Evolutionary conservation across 129 eudicot genomes (phyloP), one percentile per base, ranked within the genome.

Genomic region (Erigeron canadensis): DNA sequence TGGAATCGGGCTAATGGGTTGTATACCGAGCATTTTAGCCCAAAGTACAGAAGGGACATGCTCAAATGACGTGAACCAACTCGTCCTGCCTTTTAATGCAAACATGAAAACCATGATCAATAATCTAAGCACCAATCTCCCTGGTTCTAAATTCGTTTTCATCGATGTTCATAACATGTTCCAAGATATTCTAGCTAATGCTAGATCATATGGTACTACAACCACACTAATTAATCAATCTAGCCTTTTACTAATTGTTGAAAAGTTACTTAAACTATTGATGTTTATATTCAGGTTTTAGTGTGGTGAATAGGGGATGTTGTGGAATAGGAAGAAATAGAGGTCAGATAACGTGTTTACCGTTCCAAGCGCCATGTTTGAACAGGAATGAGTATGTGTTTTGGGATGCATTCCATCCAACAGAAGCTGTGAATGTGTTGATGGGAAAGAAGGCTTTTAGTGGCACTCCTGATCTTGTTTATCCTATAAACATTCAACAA

Each of bases 331-430:
- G 98, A 21, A 65, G 95, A 64, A 93, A 93, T 78, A 75, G 88
- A 57, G 98, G 98, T 21, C 95, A 93, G 65, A 84, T 93, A 39
- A 93, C 98, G 15, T 93, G 98, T 56, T 84, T 93, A 51, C 98
- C 98, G 10, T 71, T 93, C 12, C 90, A 89, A 76, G 81, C 65
- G 15, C 98, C 98, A 0, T 93, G 98, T 67, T 56, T 71, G 5
- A 78, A 93, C 69, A 82, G 98, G 51, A 72, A 85, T 1, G 76
- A 80, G 75, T 89, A 93, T 40, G 84, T 93, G 16, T 93, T 89
- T 68, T 93, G 98, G 98, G 98, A 93, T 21, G 98, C 98, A 4
- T 93, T 93, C 12, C 98, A 93, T 66, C 98, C 96, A 6, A 93
- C 98, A 5, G 91, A 77, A 63, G 95, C 96, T 2, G 98, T 89